Evolutionary conservation across 257 asterid species (phyloP), one percentile per base, ranked within the genome.

Genomic region (Solanum stenotomum): DNA sequence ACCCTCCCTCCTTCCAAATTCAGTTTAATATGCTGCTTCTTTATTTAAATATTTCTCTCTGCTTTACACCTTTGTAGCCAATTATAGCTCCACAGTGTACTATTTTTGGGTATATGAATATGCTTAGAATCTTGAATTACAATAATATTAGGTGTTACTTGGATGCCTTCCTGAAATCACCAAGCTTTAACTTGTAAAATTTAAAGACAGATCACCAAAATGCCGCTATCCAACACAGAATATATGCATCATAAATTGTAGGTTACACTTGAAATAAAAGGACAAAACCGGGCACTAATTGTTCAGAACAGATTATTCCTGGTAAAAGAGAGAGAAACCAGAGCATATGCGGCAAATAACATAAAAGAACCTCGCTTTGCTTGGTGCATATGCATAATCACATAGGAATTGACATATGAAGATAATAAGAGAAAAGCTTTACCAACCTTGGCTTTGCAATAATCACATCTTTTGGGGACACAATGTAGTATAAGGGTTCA

Each of bases 401-500:
- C 68, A 68, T n/a, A 44, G 61, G 49, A 70, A 87, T 40, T 89
- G 84, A 71, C 67, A 87, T 37, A 25, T 44, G 37, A 79, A 78
- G 46, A 42, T 52, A 79, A 79, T 79, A 14, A 16, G 15, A 79
- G 40, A 79, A 42, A 37, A 27, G 85, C 13, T 25, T 42, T 76
- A 93, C 94, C 86, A 90, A 97, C 99, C 99, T 96, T 83, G 99
- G 99, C 91, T 95, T 97, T 83, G 99, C 99, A 90, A 97, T 97
- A 71, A 97, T 98, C 87, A 96, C 98, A 90, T 97, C 99, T 95
- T 97, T 96, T 87, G 98, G 99, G 87, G 99, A 97, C 82, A 96
- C 99, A 76, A 97, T 93, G 89, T 97, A 96, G 90, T 95, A 97
- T 87, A 94, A 89, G 29, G 99, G 99, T 90, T 97, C 99, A 88